A percentile compares a stretch with the other conserved stretches of the same genome.
phyloP scores from a whole-genome alignment of 1,284 basidiomycete genomes.

The Agaricales sp. region DNA sequence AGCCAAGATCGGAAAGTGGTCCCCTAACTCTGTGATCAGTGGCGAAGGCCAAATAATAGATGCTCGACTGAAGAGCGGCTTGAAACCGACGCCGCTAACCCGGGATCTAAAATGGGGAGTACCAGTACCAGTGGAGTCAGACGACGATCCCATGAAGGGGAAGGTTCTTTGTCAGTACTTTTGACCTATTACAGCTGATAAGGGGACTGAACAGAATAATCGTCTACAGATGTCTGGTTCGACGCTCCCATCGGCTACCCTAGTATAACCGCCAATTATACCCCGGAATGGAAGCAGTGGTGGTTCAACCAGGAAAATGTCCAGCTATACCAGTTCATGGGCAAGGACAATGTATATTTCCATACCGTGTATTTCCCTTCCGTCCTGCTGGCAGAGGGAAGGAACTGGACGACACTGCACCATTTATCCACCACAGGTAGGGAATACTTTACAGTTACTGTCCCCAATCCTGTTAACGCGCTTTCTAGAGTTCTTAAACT shows the following conservation, averaged over 20 bases:
- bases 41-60: conserved; percentile 84
- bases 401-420: conserved; percentile 90
- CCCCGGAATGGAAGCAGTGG: conserved; percentile 93
- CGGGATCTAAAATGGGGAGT: conserved; percentile 97
- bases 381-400: conserved; percentile 82
- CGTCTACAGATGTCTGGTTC: conserved; percentile 77
- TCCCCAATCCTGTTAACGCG: neutral
- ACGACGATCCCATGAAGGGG: conserved; percentile 77
- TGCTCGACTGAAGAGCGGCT: conserved; percentile 79
- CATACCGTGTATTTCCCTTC: conserved; percentile 96
- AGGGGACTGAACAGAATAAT: conserved; percentile 9
- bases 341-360: conserved; percentile 97
- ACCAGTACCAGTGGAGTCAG: conserved; percentile 71
- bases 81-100: conserved; percentile 88
- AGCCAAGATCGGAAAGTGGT: conserved; percentile 83
- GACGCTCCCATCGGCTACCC: conserved; percentile 97
- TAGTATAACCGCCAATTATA: conserved; percentile 96
- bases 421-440: conserved; percentile 92
- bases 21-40: conserved; percentile 85
- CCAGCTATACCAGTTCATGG: conserved; percentile 97
- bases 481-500: conserved; percentile 88
- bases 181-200: neutral
- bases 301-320: conserved; percentile 95
- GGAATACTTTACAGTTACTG: conserved; percentile 14
- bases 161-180: conserved; percentile 87